phyloP scores from a whole-genome alignment of 2,329 filamentous ascomycete species.

The Akanthomyces muscarius region DNA sequence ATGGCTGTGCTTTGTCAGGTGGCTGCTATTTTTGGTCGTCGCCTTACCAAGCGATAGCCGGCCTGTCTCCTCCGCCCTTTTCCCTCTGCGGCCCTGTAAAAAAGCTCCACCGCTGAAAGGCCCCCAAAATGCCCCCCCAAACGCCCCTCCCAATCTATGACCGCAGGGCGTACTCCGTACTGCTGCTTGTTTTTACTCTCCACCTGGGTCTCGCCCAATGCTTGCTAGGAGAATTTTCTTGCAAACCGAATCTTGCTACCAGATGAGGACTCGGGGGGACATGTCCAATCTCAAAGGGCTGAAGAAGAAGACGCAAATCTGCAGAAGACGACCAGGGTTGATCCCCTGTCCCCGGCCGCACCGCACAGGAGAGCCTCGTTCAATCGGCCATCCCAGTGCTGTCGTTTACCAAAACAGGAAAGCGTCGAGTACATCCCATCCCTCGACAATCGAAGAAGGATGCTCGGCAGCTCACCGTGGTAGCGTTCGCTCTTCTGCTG shows the following conservation, averaged over 20 bases:
- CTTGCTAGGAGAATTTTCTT: neutral
- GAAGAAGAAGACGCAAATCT: no score
- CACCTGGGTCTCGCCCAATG: neutral
- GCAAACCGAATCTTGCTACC: no score
- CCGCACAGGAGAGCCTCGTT: neutral
- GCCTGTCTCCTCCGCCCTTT: neutral
- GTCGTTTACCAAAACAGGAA: neutral
- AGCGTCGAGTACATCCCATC: neutral
- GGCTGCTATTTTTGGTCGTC: constrained; percentile 4
- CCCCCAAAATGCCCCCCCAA: no score
- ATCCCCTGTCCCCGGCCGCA: neutral
- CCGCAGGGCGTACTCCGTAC: neutral
- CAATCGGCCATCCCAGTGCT: neutral
- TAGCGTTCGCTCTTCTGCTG: neutral
- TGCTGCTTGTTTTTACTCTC: no score
- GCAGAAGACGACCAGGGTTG: no score
- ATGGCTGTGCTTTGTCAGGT: constrained; percentile 11
- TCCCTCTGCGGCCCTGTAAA: neutral
- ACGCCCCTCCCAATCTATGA: neutral
- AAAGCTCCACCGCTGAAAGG: neutral
- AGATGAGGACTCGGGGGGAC: no score
- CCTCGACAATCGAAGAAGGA: neutral
- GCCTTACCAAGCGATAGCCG: neutral
- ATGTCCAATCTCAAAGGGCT: no score
- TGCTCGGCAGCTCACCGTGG: neutral